Base-by-base conservation (phyloP, 257 asterid genomes). In the Solanum habrochaites region DNA sequence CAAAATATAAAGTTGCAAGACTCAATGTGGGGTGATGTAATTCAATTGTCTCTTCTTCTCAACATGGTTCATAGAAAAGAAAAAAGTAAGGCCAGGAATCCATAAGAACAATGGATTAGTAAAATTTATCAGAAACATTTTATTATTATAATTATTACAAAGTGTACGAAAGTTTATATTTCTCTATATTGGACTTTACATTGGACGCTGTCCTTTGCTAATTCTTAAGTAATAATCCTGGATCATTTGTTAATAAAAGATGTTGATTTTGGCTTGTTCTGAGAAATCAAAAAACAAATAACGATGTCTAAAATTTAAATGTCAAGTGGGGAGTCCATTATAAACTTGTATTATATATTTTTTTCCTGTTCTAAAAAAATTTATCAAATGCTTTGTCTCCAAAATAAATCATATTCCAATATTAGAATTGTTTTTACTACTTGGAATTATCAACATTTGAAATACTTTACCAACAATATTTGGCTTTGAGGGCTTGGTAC, bases 21-120 rank as follows among this genome's bases (percentile, higher is more conserved):
- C 88, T 88, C 77, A 47, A 88, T 39, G 56, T 74, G 32, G 83
- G 52, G 58, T 88, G 32, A 39, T 84, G 47, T 64, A 84, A 77
- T 23, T 20, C 15, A 27, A 29, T 77, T 85, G 90, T 85, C 86
- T 77, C 49, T 66, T 85, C 42, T 66, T 43, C n/a, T 13, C 11
- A 72, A 27, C 58, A 21, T 47, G 31, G 14, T 37, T 72, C 47
- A 35, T 18, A 70, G 37, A 10, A 82, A 49, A 35, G 15, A 70
- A 23, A 11, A 66, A 27, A 45, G 2, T 7, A 0, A 60, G 43
- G 85, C 67, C 16, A 27, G 42, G 66, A 29, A 81, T 43, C 40
- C 2, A 47, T 4, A 27, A 81, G 10, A 45, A 45, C 29, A 32
- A 31, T 60, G 42, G 86, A 35, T 62, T 62, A 62, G 56, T 58